Conservation (phyloP, 163 green algal species). For the Smithsoniella earleae region DNA sequence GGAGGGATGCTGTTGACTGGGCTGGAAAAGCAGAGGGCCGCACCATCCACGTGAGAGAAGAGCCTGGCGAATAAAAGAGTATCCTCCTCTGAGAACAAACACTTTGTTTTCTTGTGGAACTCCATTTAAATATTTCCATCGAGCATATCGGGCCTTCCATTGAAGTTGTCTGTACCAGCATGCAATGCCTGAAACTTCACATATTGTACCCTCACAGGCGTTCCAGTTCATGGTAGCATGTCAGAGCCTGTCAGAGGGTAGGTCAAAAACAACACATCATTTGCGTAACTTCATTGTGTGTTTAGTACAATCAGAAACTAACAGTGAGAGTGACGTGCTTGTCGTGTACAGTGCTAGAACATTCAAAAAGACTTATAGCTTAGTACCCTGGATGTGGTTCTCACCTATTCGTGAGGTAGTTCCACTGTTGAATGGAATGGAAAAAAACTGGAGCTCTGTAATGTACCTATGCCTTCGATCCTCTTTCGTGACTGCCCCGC, state of each 20-base stretch:
- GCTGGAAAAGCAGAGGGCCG: neutral
- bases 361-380: no score
- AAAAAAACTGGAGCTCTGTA: no score
- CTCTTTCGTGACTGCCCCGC: constrained; percentile 25
- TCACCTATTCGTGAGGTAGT: no score
- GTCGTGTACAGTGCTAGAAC: no score
- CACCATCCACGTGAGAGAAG: neutral
- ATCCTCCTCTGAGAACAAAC: constrained; percentile 13
- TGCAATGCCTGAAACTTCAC: no score
- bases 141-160: constrained; percentile 18
- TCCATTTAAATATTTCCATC: constrained; percentile 3
- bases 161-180: constrained; percentile 8
- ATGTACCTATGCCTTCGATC: neutral
- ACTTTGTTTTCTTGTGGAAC: neutral
- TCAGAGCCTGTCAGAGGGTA: no score
- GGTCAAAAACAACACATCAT: no score
- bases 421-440: no score
- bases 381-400: no score
- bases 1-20: neutral
- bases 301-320: neutral
- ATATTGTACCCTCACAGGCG: no score
- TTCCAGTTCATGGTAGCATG: neutral
- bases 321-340: no score
- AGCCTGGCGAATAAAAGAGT: constrained; percentile 5
- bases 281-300: neutral